Evolutionary conservation across 305 asterid genomes (phyloP).

Genomic region (Salvia sclarea): DNA sequence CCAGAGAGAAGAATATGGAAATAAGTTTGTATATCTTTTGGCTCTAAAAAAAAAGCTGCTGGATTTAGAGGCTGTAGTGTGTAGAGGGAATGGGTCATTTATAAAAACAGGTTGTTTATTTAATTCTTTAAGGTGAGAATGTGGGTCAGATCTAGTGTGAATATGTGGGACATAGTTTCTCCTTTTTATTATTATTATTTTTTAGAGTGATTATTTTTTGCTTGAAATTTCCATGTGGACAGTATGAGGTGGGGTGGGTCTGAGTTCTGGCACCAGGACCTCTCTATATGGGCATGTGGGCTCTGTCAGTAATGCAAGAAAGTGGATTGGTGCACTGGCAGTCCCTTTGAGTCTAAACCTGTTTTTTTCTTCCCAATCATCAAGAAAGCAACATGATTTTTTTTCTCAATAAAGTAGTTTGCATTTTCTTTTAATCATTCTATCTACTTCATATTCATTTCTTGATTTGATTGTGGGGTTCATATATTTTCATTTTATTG

Average conservation of each 20-base stretch:
- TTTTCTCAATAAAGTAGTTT: constrained; percentile 13
- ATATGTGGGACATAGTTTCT: constrained; percentile 54
- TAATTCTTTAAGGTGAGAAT: constrained; percentile 38
- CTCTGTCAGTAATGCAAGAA: constrained; percentile 65
- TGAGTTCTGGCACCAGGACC: constrained; percentile 46
- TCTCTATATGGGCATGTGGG: constrained; percentile 79
- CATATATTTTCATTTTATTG: constrained; percentile 2
- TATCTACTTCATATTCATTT: neutral
- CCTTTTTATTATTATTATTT: too few relatives aligned
- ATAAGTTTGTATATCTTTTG: constrained; percentile 30
- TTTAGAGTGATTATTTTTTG: neutral
- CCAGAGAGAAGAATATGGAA: constrained; percentile 28
- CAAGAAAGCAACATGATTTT: constrained; percentile 24
- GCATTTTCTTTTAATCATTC: constrained; percentile 28
- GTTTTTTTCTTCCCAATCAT: constrained; percentile 33
- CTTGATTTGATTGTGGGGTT: constrained; percentile 19
- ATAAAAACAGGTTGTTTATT: constrained; percentile 37
- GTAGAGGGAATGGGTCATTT: constrained; percentile 48
- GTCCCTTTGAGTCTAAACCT: constrained; percentile 41
- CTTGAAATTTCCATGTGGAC: constrained; percentile 55
- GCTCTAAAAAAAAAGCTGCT: constrained; percentile 38
- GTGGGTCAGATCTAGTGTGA: constrained; percentile 64
- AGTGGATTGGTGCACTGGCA: constrained; percentile 64
- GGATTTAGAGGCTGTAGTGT: constrained; percentile 45
- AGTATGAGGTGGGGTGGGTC: constrained; percentile 60